Base-by-base conservation (phyloP, 768 basidiomycete genomes). In the Mycena metata region DNA sequence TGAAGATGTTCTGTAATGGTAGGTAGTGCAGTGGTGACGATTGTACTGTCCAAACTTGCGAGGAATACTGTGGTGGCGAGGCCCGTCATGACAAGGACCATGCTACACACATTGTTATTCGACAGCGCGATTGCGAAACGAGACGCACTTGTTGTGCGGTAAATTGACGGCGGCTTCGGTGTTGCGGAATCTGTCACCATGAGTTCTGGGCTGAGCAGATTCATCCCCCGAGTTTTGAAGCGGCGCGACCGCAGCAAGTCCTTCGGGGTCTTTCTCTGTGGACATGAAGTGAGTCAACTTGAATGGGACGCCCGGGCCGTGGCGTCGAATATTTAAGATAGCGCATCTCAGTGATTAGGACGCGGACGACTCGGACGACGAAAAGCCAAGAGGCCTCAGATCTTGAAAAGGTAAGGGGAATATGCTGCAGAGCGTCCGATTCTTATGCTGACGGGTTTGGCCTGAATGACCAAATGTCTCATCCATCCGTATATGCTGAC, bases 11-110 rank as follows among this genome's bases (percentile, higher is more conserved):
- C 58, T 12, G 56, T 45, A 36, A 72, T 72, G 2, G 71, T 62
- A 11, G 71, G 71, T 17, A 72, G 64, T 19, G 71, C 69, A 2
- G 71, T 72, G 11, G 69, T 61, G 9, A 72, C 69, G 16, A 64
- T 64, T 10, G 71, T 69, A 39, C 51, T 59, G 30, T 69, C 67
- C 21, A 67, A 45, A 30, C 66, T 67, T 5, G 66, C 47, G 33
- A 67, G 66, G 39, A 67, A 67, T 45, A 67, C 56, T 3, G 66
- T 67, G 21, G 62, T 46, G 16, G 47, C 51, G 45, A 67, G 66
- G 12, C 66, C 66, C 4, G 58, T 54, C 65, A 67, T 67, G 43
- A 67, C 66, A 15, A 67, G 43, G 15, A 49, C 2, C 66, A 67
- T 67, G 36, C 66, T 67, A 19, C 2, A 49, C 5, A 39, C 39